These are phyloP conservation scores for Stachybotrys chlorohalonatus DNA, from an alignment of 2,329 filamentous ascomycete genomes.

Conservation along the genomic window DNA sequence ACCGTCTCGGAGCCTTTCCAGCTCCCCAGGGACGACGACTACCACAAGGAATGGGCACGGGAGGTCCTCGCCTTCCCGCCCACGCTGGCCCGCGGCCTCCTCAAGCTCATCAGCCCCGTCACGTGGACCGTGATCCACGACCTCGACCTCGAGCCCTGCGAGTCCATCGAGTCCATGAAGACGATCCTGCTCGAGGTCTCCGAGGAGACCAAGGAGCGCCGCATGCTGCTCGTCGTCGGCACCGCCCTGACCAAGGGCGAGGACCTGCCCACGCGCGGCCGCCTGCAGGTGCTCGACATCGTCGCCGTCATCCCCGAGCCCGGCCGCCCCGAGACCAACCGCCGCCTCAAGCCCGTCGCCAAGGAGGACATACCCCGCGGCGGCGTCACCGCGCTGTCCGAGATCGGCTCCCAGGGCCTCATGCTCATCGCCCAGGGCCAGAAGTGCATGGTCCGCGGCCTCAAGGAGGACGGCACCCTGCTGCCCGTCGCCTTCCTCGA, in stretches of 20 bases:
- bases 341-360: constrained; percentile 74
- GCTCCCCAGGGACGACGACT: constrained; percentile 77
- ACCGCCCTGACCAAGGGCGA: constrained; percentile 83
- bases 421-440: constrained; percentile 88
- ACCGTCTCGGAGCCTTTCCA: constrained; percentile 63
- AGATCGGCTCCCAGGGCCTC: constrained; percentile 79
- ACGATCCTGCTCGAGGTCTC: constrained; percentile 82
- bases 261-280: constrained; percentile 76
- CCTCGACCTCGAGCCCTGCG: constrained; percentile 62
- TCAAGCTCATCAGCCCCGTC: constrained; percentile 71
- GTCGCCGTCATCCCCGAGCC: constrained; percentile 88
- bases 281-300: constrained; percentile 85
- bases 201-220: constrained; percentile 80
- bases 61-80: constrained; percentile 61
- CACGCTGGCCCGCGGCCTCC: constrained; percentile 56
- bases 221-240: constrained; percentile 73
- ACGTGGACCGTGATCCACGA: constrained; percentile 74
- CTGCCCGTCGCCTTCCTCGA: constrained; percentile 96
- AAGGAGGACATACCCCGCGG: constrained; percentile 89
- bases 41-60: constrained; percentile 70
- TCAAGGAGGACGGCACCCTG: constrained; percentile 90
- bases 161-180: constrained; percentile 74
- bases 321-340: constrained; percentile 74
- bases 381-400: constrained; percentile 77
- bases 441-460: constrained; percentile 91